These are phyloP conservation scores for Gypsophila paniculata DNA, from an alignment of 179 eudicot genomes.

Conservation along the genomic window DNA sequence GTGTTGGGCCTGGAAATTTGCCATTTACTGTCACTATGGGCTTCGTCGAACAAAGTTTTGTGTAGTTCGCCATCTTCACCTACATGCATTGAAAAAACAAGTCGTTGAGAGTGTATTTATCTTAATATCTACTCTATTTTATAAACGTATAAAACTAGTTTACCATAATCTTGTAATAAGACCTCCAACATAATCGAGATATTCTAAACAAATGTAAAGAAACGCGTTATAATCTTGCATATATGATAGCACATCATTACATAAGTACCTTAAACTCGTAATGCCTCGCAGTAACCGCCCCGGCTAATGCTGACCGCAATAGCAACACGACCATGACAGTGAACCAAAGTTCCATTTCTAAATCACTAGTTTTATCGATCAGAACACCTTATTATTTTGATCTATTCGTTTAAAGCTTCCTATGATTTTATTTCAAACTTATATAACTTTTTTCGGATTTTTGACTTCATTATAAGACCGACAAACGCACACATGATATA, in stretches of 20 bases:
- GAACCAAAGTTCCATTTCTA: conserved; percentile 34
- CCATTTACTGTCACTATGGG: conserved; percentile 63
- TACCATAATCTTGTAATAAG: too few relatives aligned
- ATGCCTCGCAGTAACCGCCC: conserved; percentile 45
- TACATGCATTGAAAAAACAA: conserved; percentile 22
- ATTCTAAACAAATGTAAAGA: too few relatives aligned
- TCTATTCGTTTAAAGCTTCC: too few relatives aligned
- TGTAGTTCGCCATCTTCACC: conserved; percentile 56
- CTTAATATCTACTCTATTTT: too few relatives aligned
- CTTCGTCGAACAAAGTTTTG: conserved; percentile 60
- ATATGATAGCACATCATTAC: neutral
- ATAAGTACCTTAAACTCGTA: conserved; percentile 48
- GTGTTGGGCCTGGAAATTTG: conserved; percentile 66
- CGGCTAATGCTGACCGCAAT: conserved; percentile 32
- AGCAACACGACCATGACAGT: conserved; percentile 27
- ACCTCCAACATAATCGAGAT: too few relatives aligned
- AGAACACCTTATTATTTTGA: too few relatives aligned
- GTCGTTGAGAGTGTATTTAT: neutral
- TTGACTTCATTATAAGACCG: neutral
- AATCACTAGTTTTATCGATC: neutral
- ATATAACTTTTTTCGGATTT: neutral
- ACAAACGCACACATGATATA: conserved; percentile 4
- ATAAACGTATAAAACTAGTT: too few relatives aligned
- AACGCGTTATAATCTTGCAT: neutral
- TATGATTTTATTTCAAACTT: too few relatives aligned